Base-by-base conservation (phyloP, 2,329 filamentous ascomycete genomes). In the Hypoxylon sp. region DNA sequence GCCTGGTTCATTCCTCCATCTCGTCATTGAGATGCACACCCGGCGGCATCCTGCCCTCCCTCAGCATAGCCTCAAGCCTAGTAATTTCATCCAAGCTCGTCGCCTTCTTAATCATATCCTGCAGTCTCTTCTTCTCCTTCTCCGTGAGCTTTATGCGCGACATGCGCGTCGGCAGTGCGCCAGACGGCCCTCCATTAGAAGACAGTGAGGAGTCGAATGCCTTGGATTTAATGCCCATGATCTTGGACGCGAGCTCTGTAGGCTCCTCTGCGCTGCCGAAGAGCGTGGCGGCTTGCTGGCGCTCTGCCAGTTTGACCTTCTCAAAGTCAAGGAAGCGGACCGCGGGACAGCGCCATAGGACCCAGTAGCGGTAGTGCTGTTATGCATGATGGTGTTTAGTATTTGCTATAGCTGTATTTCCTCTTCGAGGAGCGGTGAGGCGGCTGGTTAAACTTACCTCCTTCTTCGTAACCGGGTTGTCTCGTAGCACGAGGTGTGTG, bases 281-380 rank as follows among this genome's bases (percentile, higher is more conserved):
- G 1, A 99, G 85, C 80, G 95, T 91, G 17, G 82, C 85, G 0
- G 94, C 94, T 74, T 90, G 88, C 71, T 88, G 83, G 48, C 94
- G 89, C 85, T 99, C 96, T 0, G 87, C 90, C 71, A 96, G 89
- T 81, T 94, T 97, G 54, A 99, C 94, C 81, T 97, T 97, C 74
- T 90, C 87, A 79, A 94, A 98, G 81, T 99, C 96, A 53, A 99
- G 86, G 81, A 97, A 98, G 48, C 95, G 91, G 47, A 99, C 90
- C 3, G 86, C 87, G 0, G 94, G 94, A 78, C 92, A 93, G 70
- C 91, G 89, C 92, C 93, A 98, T 67, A 99, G 88, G 29, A 97
- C 84, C 91, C 93, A 99, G 79, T 92, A 91, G 59, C 96, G 91
- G 83, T 98, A 99, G 81, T 98, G 85, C 94, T 98, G 75, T 57